These are phyloP conservation scores for Aphanomyces invadans DNA, from an alignment of 352 stramenopile species.

Conservation along the genomic window DNA sequence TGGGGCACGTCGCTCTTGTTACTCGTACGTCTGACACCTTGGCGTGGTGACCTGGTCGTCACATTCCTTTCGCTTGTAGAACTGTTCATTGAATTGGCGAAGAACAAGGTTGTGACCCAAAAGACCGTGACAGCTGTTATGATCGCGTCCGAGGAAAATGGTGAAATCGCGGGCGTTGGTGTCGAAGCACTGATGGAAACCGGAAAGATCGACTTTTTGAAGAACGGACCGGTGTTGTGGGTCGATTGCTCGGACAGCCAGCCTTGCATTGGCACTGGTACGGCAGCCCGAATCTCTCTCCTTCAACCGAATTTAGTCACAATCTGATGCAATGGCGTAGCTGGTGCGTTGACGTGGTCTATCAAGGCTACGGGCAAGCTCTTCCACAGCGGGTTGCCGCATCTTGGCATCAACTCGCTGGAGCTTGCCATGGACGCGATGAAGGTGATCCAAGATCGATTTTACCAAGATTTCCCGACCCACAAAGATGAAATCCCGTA, in stretches of 20 bases:
- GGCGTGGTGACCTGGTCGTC: neutral
- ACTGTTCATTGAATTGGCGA: slow-evolving; percentile 66
- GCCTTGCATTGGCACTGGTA: slow-evolving; percentile 84
- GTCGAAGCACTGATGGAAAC: slow-evolving; percentile 84
- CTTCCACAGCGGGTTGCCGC: slow-evolving; percentile 34
- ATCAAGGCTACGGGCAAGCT: slow-evolving; percentile 46
- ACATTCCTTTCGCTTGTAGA: slow-evolving; percentile 25
- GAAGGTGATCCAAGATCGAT: slow-evolving; percentile 32
- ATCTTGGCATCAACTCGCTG: slow-evolving; percentile 41
- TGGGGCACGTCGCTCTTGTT: slow-evolving; percentile 88
- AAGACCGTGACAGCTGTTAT: slow-evolving; percentile 82
- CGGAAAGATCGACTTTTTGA: slow-evolving; percentile 88
- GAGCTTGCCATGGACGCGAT: slow-evolving; percentile 42
- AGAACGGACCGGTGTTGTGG: slow-evolving; percentile 89
- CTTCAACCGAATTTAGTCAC: no score
- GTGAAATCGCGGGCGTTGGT: slow-evolving; percentile 74
- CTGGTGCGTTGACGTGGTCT: slow-evolving; percentile 39
- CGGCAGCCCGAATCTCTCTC: no score
- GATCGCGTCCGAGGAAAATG: slow-evolving; percentile 86
- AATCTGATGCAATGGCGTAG: no score
- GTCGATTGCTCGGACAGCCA: slow-evolving; percentile 89
- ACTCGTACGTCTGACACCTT: slow-evolving; percentile 36
- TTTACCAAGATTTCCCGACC: slow-evolving; percentile 51
- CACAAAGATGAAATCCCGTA: slow-evolving; percentile 39
- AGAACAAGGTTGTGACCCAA: slow-evolving; percentile 60